Base-by-base conservation (phyloP, 352 stramenopile species). In the Pythium apleroticum region DNA sequence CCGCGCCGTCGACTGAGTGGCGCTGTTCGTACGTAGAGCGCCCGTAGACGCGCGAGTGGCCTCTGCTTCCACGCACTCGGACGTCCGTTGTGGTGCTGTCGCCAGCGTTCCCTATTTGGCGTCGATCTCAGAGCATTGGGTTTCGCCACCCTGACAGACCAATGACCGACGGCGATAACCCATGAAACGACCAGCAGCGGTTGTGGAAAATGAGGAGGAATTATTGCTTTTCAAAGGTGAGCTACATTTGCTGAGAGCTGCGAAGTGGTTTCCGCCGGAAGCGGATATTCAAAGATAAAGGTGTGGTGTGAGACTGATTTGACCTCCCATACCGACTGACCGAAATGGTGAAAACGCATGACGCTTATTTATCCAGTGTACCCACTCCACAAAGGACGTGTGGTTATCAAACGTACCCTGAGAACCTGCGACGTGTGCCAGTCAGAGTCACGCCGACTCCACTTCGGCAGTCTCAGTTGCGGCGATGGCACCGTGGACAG, bases 281-380 rank as follows among this genome's bases (percentile, higher is more conserved):
- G 28, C 1, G 1, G 3, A 17, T 1, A 65, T 65, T 14, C 19
- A 24, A 33, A 50, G 22, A 37, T 53, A 35, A 5, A 63, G 64
- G 64, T 35, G 19, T 39, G 6, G 9, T 10, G 14, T 55, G 52
- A 58, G 43, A 71, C 65, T 71, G 65, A 71, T 71, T 71, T 71
- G 58, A 46, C 43, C 57, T 3, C 17, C 1, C 6, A 10, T 7
- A 39, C 5, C 7, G 17, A 39, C 50, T 52, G 49, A 39, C 25
- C 63, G 55, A 71, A 56, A 50, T 39, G 62, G 60, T 54, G 28
- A 22, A 63, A 69, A 22, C 11, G 5, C 45, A 61, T 46, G 65
- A 65, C 65, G 65, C 66, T 41, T 24, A 15, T 31, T 60, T 66
- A 71, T 45, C 52, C 50, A 66, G 43, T 28, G 63, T 61, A 65